Evolutionary conservation across 176 grass and related monocot species (phyloP), one percentile per base, ranked within the genome.

Genomic region (Oryza longistaminata): DNA sequence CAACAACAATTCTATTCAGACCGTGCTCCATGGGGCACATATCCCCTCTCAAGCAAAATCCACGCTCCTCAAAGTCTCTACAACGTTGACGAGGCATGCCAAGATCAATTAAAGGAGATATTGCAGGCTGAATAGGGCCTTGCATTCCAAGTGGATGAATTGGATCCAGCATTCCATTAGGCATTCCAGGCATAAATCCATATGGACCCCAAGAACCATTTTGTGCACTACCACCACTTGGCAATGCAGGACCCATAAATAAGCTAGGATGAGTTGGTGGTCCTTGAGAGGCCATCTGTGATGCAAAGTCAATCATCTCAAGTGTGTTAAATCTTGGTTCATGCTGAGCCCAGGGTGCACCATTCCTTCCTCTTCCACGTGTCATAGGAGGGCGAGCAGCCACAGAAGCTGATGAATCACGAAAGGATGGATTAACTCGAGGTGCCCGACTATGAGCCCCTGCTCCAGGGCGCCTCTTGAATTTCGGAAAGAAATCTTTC

Each of bases 11-110:
- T 82, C 93, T 94, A 90, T 99, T 96, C 58, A 99, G 81, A 82
- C 91, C 96, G 87, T 99, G 96, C 74, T 99, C 96, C 96, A 99
- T 96, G 14, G 96, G 91, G 71, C 96, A 99, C 90, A 99, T 99
- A 88, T 99, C 91, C 71, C 96, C 96, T 89, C 93, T 93, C 71
- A 99, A 87, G 74, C 96, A 99, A 92, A 93, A 96, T 85, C 96
- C 96, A 69, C 81, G 89, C 85, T 99, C 96, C 79, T 99, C 96
- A 34, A 99, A 99, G 70, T 99, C 96, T 89, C 91, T 90, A 80
- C 96, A 99, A 37, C 90, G 93, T 62, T 92, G 96, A 94, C 88
- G 91, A 81, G 91, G 90, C 83, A 99, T 86, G 27, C 96, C 90
- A 89, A 93, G 79, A 90, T 98, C 90, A 61, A 99, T 81, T 74